Evolutionary conservation across 495 filamentous ascomycete genomes (phyloP).

Genomic region (Talaromyces adpressus): DNA sequence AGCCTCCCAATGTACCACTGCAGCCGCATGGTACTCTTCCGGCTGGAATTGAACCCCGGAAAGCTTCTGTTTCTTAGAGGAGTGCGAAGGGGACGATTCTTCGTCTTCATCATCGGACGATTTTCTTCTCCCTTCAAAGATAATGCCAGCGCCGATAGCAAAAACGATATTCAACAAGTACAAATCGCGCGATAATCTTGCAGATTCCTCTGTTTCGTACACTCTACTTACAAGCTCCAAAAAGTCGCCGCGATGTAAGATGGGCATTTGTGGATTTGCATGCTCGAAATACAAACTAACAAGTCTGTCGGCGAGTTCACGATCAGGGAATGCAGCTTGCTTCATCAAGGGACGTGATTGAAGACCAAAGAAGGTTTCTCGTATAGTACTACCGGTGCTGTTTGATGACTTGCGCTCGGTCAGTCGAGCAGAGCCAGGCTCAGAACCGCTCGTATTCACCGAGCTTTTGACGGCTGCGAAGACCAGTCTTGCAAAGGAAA

Average conservation of each 20-base stretch:
- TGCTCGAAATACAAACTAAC: conserved; percentile 88
- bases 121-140: conserved; percentile 58
- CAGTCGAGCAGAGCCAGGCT: conserved; percentile 47
- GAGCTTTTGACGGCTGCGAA: conserved; percentile 91
- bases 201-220: conserved; percentile 60
- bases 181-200: conserved; percentile 71
- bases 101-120: conserved; percentile 22
- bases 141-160: conserved; percentile 90
- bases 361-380: conserved; percentile 91
- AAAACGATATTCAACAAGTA: conserved; percentile 98
- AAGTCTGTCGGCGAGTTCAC: conserved; percentile 61
- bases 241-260: conserved; percentile 82
- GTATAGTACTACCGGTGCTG: conserved; percentile 64
- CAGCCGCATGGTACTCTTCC: conserved; percentile 93
- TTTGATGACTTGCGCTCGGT: conserved; percentile 41
- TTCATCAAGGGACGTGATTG: conserved; percentile 84
- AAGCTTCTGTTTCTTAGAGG: conserved; percentile 42
- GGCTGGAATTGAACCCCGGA: conserved; percentile 71
- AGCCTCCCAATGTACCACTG: conserved; percentile 82
- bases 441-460: conserved; percentile 48
- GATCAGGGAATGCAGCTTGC: conserved; percentile 77
- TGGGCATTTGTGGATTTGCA: conserved; percentile 91
- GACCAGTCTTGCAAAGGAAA: conserved; percentile 90
- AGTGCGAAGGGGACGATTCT: conserved; percentile 25
- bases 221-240: conserved; percentile 74